Evolutionary conservation across 495 filamentous ascomycete species (phyloP).

Genomic region (Penicillium canescens): DNA sequence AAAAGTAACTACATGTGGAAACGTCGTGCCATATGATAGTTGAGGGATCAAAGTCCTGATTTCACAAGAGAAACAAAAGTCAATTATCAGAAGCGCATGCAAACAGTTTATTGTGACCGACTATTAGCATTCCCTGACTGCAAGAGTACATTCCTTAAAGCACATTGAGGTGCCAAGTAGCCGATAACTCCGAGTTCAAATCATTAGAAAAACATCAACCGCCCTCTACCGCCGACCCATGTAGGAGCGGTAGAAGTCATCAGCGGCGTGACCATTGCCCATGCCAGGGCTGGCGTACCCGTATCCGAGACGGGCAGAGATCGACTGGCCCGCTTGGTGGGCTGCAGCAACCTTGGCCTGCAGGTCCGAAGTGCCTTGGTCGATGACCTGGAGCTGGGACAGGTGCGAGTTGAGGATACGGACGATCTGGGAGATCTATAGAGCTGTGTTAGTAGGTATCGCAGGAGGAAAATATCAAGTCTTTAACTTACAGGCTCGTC

Average conservation of each 20-base stretch:
- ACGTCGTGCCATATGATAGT: too few relatives aligned
- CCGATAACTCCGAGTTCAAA: conserved; percentile 12
- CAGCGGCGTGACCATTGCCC: conserved; percentile 61
- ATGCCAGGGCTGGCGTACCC: conserved; percentile 56
- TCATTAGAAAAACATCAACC: conserved; percentile 19
- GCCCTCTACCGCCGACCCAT: conserved; percentile 57
- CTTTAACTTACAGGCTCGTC: conserved; percentile 81
- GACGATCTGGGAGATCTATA: conserved; percentile 87
- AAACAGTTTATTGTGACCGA: conserved; percentile 10
- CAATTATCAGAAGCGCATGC: conserved; percentile 3
- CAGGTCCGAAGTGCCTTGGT: conserved; percentile 76
- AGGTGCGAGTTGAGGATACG: conserved; percentile 91
- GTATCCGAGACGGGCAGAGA: conserved; percentile 66
- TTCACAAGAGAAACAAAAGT: background rate
- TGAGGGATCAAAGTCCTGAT: too few relatives aligned
- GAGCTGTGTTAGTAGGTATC: conserved; percentile 5
- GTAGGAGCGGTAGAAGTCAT: conserved; percentile 82
- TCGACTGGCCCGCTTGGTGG: conserved; percentile 69
- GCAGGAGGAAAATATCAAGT: background rate
- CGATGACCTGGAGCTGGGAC: conserved; percentile 84
- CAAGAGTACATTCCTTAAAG: conserved; percentile 12
- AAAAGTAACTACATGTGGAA: background rate
- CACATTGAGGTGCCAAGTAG: conserved; percentile 14
- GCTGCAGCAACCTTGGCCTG: conserved; percentile 76
- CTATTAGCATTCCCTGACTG: conserved; percentile 10